Conservation (phyloP, 129 eudicot species). For the Logfia minima region DNA sequence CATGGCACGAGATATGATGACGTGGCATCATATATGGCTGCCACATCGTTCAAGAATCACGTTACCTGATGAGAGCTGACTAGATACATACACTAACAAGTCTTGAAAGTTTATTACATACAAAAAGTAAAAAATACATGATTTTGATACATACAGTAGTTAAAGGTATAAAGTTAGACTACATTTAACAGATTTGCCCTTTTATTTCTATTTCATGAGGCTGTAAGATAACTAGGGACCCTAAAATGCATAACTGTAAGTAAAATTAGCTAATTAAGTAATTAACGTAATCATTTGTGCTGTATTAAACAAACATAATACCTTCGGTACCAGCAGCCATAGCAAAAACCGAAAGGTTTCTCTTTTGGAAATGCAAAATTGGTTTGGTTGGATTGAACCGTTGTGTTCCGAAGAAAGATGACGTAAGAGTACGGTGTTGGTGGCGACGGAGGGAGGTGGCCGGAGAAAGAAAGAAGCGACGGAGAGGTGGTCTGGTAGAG, state of each 20-base stretch:
- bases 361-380: slow-evolving; percentile 21
- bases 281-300: neutral
- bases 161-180: neutral
- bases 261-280: neutral
- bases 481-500: slow-evolving; percentile 21
- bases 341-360: slow-evolving; percentile 31
- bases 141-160: neutral
- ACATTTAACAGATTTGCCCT: neutral
- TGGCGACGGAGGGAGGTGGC: slow-evolving; percentile 27
- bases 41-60: neutral
- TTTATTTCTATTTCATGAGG: neutral
- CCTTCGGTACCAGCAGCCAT: slow-evolving; percentile 43
- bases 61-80: neutral
- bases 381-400: slow-evolving; percentile 10
- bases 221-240: neutral
- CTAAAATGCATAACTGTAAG: neutral
- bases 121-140: too few species aligned
- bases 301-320: neutral
- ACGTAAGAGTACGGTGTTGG: slow-evolving; percentile 21
- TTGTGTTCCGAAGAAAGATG: slow-evolving; percentile 32
- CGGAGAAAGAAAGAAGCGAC: slow-evolving; percentile 34
- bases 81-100: neutral
- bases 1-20: neutral
- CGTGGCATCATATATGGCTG: neutral
- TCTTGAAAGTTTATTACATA: neutral